These are phyloP conservation scores for Pulveroboletus sp. DNA, from an alignment of 1,284 basidiomycete species.

Conservation along the genomic window DNA sequence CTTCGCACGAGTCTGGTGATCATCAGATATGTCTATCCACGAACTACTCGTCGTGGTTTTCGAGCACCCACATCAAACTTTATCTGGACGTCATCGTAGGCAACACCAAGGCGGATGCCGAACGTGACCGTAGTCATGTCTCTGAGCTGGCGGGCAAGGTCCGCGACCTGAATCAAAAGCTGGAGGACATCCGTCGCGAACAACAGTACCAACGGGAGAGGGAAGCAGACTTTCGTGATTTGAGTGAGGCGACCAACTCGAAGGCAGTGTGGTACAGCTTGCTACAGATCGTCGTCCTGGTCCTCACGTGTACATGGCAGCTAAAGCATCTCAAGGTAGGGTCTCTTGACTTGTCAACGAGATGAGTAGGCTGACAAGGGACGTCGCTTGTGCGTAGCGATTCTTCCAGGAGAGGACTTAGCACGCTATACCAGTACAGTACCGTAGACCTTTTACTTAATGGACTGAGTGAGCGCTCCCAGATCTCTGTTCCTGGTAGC, in stretches of 20 bases:
- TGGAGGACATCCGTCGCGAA: constrained; percentile 91
- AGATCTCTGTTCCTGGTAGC: neutral
- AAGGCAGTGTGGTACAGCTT: constrained; percentile 93
- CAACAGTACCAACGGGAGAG: constrained; percentile 98
- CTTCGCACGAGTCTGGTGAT: constrained; percentile 94
- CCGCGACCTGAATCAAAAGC: constrained; percentile 88
- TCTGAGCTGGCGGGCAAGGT: constrained; percentile 85
- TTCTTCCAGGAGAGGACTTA: constrained; percentile 92
- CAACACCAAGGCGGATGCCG: constrained; percentile 75
- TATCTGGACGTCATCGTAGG: constrained; percentile 95
- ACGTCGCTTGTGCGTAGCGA: constrained; percentile 45
- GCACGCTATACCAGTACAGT: constrained; percentile 41
- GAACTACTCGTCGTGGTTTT: constrained; percentile 85
- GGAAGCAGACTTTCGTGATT: constrained; percentile 87
- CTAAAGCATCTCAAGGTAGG: constrained; percentile 86
- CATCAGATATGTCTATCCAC: constrained; percentile 95
- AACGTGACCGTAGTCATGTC: constrained; percentile 86
- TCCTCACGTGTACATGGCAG: constrained; percentile 91
- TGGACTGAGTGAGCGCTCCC: constrained; percentile 2
- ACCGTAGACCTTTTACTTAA: constrained; percentile 14
- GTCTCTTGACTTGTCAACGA: constrained; percentile 11
- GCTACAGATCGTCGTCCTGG: constrained; percentile 81
- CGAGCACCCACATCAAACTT: constrained; percentile 87
- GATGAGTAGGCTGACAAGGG: constrained; percentile 11
- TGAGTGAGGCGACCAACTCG: constrained; percentile 88